These are phyloP conservation scores for Lachnellula hyalina DNA, from an alignment of 2,329 filamentous ascomycete species.

Conservation along the genomic window DNA sequence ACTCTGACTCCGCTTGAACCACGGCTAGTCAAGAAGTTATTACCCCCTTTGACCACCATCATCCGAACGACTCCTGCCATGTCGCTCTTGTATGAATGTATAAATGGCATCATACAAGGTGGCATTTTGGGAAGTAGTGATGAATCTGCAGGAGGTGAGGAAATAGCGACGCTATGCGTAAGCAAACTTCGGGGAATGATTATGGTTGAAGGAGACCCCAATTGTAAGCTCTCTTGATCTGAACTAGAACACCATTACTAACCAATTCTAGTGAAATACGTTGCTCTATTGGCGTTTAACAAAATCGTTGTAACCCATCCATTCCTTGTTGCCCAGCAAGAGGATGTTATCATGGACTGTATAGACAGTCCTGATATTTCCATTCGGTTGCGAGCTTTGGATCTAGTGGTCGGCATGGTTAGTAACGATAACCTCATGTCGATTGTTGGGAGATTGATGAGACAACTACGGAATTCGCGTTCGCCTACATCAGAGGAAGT, in stretches of 20 bases:
- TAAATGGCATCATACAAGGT: slow-evolving; percentile 96
- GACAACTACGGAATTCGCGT: slow-evolving; percentile 69
- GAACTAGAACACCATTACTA: slow-evolving; percentile 10
- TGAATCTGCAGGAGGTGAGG: slow-evolving; percentile 75
- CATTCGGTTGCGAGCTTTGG: slow-evolving; percentile 86
- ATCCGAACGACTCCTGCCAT: slow-evolving; percentile 94
- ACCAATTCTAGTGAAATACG: slow-evolving; percentile 74
- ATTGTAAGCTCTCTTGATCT: slow-evolving; percentile 55
- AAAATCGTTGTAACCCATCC: slow-evolving; percentile 89
- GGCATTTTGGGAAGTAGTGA: slow-evolving; percentile 83
- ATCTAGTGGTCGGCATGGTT: slow-evolving; percentile 91
- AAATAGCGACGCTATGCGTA: slow-evolving; percentile 88
- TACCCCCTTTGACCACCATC: slow-evolving; percentile 85
- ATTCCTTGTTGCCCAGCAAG: slow-evolving; percentile 81
- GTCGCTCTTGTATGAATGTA: slow-evolving; percentile 97
- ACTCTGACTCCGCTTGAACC: slow-evolving; percentile 90
- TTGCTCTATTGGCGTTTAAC: slow-evolving; percentile 90
- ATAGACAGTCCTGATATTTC: slow-evolving; percentile 95
- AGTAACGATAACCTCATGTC: slow-evolving; percentile 76
- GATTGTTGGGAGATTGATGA: slow-evolving; percentile 81
- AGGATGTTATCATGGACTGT: slow-evolving; percentile 94
- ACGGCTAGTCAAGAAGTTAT: slow-evolving; percentile 80
- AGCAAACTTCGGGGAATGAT: slow-evolving; percentile 92
- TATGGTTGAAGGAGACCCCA: slow-evolving; percentile 86
- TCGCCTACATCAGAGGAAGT: slow-evolving; percentile 41